Conservation (phyloP, 306 rosid species). For the Malus fusca region DNA sequence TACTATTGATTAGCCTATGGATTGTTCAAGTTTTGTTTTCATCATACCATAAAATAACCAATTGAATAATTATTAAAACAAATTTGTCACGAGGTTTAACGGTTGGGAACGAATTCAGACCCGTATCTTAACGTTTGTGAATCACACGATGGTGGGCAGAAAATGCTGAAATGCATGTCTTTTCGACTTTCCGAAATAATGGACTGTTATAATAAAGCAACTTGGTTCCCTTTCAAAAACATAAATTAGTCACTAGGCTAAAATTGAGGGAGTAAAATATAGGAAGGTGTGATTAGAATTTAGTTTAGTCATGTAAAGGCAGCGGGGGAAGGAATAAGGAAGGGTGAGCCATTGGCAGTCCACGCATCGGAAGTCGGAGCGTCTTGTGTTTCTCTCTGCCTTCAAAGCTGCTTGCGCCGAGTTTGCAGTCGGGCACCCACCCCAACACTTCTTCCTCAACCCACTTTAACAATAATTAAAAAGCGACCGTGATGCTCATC, state of each 20-base stretch:
- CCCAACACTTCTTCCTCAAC: not conserved
- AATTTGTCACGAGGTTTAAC: too few species aligned
- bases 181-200: too few species aligned
- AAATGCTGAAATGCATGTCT: accelerated
- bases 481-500: not conserved
- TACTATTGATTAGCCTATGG: too few species aligned
- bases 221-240: accelerated
- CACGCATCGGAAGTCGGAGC: not conserved
- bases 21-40: too few species aligned
- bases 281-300: not conserved
- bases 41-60: too few species aligned
- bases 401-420: not conserved
- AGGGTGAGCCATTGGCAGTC: not conserved
- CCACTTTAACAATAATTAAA: not conserved
- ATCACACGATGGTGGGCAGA: accelerated
- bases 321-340: not conserved
- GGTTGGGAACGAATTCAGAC: too few species aligned
- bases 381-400: not conserved
- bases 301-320: not conserved
- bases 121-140: accelerated
- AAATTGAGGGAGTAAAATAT: not conserved
- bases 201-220: accelerated
- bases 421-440: not conserved
- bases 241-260: not conserved
- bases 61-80: too few species aligned